These are phyloP conservation scores for Pseudocercospora fijiensis DNA, from an alignment of 2,329 filamentous ascomycete species.

Conservation along the genomic window DNA sequence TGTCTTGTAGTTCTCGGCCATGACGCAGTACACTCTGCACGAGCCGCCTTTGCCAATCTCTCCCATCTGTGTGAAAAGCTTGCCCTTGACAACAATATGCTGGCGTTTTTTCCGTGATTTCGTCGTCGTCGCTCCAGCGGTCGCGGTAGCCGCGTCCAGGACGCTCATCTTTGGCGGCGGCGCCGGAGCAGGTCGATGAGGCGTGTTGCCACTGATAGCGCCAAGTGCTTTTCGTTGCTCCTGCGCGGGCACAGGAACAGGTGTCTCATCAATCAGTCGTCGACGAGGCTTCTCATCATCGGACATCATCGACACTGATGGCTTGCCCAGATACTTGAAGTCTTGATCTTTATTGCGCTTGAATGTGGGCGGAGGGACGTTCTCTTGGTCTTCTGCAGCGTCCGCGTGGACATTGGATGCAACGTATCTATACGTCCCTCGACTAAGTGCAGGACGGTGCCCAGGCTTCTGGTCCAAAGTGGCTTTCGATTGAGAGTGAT, in stretches of 20 bases:
- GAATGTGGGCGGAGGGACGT: conserved; percentile 71
- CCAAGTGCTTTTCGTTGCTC: conserved; percentile 50
- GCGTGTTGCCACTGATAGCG: conserved; percentile 65
- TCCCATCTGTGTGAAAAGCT: conserved; percentile 84
- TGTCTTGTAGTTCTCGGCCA: conserved; percentile 94
- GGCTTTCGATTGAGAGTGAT: conserved; percentile 27
- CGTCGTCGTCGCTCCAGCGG: conserved; percentile 75
- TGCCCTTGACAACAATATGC: conserved; percentile 84
- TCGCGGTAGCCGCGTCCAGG: conserved; percentile 83
- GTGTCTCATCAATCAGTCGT: conserved; percentile 43
- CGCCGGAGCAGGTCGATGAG: conserved; percentile 69
- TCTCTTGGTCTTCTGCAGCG: conserved; percentile 76
- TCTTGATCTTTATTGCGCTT: conserved; percentile 59
- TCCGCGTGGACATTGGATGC: conserved; percentile 56
- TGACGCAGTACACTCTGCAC: conserved; percentile 91
- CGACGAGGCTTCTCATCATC: conserved; percentile 48
- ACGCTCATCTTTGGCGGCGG: conserved; percentile 97
- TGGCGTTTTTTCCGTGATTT: conserved; percentile 75
- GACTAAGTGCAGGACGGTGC: conserved; percentile 41
- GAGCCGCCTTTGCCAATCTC: conserved; percentile 90
- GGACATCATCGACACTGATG: conserved; percentile 54
- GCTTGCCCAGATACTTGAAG: conserved; percentile 56
- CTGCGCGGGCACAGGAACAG: conserved; percentile 38
- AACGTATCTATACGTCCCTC: conserved; percentile 50
- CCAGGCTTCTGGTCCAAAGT: conserved; percentile 35